Percentiles rank a stretch among this genome's conserved stretches.
phyloP scores from a whole-genome alignment of 129 eudicot species.

The Tagetes erecta region DNA sequence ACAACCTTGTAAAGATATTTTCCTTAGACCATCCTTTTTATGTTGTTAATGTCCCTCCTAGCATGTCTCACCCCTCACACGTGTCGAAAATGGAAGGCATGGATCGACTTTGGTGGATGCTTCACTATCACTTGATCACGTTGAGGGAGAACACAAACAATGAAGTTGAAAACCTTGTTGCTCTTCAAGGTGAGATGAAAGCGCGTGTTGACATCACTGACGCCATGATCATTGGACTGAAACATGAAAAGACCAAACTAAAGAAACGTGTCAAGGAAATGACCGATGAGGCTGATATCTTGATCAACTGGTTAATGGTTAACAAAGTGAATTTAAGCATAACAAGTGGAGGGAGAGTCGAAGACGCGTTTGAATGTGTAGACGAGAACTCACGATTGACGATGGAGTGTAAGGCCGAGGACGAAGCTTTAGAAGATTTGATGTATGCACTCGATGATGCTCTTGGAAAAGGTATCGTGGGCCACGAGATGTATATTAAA shows the following conservation, averaged over 20 bases:
- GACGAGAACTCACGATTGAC: slow-evolving; percentile 33
- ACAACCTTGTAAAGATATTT: slow-evolving; percentile 48
- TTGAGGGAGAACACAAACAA: slow-evolving; percentile 28
- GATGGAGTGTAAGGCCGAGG: slow-evolving; percentile 49
- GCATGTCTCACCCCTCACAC: slow-evolving; percentile 35
- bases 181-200: slow-evolving; percentile 42
- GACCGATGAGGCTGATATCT: slow-evolving; percentile 42
- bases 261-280: slow-evolving; percentile 38
- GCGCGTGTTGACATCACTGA: slow-evolving; percentile 34
- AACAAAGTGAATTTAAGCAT: slow-evolving; percentile 25
- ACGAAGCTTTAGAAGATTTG: slow-evolving; percentile 57
- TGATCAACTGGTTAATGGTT: slow-evolving; percentile 52
- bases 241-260: slow-evolving; percentile 34
- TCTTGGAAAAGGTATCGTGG: slow-evolving; percentile 36
- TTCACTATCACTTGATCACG: slow-evolving; percentile 46
- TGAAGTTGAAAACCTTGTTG: slow-evolving; percentile 37
- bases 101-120: slow-evolving; percentile 50
- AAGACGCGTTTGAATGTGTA: slow-evolving; percentile 54
- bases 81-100: slow-evolving; percentile 53
- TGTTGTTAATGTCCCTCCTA: slow-evolving; percentile 11
- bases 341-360: slow-evolving; percentile 22
- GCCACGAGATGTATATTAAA: slow-evolving; percentile 47
- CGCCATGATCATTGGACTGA: slow-evolving; percentile 30
- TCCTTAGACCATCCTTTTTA: slow-evolving; percentile 50
- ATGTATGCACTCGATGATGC: slow-evolving; percentile 57